Conservation (phyloP, 345 rosid species). For the Aquilaria malaccensis region DNA sequence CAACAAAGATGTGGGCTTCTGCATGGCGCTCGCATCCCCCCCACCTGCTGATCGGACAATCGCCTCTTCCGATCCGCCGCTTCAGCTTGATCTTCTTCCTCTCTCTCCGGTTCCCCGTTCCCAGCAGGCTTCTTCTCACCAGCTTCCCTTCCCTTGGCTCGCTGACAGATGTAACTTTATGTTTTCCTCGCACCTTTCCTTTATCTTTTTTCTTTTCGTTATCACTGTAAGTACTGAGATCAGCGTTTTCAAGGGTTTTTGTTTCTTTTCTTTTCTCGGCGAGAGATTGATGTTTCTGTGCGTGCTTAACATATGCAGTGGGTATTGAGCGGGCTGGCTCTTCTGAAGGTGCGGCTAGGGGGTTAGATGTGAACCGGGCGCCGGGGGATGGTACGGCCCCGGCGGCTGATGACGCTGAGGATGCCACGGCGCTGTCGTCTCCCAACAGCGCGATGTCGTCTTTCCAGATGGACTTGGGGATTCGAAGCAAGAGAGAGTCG, state of each 20-base stretch:
- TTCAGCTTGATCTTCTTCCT: slow-evolving; percentile 68
- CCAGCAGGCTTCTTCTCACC: slow-evolving; percentile 20
- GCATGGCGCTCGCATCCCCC: slow-evolving; percentile 45
- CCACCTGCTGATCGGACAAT: slow-evolving; percentile 15
- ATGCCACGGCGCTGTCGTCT: slow-evolving; percentile 52
- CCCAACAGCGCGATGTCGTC: slow-evolving; percentile 83
- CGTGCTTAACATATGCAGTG: slow-evolving; percentile 13
- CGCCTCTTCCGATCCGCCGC: slow-evolving; percentile 43
- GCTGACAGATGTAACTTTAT: slow-evolving; percentile 33
- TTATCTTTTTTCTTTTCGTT: not conserved
- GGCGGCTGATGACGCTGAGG: slow-evolving; percentile 34
- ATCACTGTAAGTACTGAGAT: not conserved
- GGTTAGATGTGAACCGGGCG: slow-evolving; percentile 43
- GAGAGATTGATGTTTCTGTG: not conserved
- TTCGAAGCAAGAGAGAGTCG: slow-evolving; percentile 41
- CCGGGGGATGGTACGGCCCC: slow-evolving; percentile 16
- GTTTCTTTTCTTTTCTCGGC: not conserved
- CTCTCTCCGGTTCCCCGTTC: slow-evolving; percentile 43
- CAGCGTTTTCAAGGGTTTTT: not conserved
- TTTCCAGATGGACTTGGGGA: slow-evolving; percentile 75
- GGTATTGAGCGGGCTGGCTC: slow-evolving; percentile 28
- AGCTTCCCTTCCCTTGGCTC: slow-evolving; percentile 73
- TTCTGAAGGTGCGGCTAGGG: slow-evolving; percentile 25
- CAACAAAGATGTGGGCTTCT: slow-evolving; percentile 50
- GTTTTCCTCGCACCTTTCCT: not conserved